phyloP scores from a whole-genome alignment of 2,329 filamentous ascomycete species.

The Monosporascus sp. region DNA sequence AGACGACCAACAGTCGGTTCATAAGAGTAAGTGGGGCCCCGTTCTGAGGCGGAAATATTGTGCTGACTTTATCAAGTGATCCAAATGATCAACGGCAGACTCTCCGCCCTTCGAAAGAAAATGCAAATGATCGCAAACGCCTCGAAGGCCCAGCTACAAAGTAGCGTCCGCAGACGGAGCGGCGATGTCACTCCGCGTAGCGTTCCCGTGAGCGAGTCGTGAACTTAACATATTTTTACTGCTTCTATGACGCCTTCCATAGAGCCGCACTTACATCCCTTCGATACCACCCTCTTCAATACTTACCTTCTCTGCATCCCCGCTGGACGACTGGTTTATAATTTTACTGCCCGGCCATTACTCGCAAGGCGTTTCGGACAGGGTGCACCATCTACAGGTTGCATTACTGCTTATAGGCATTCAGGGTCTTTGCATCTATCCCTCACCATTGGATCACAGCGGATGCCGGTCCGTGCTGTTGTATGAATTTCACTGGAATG shows the following conservation, averaged over 20 bases:
- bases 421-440: not conserved
- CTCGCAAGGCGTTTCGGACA: not conserved
- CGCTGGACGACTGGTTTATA: not conserved
- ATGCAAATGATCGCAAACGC: constrained; percentile 55
- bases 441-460: not conserved
- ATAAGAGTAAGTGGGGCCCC: constrained; percentile 57
- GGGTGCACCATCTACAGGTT: not conserved
- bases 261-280: constrained; percentile 25
- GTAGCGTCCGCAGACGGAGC: constrained; percentile 42
- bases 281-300: constrained; percentile 23
- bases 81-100: constrained; percentile 54
- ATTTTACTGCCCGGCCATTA: not conserved
- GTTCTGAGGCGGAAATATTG: not conserved
- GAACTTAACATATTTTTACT: constrained; percentile 15
- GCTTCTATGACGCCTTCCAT: constrained; percentile 29
- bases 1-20: constrained; percentile 67
- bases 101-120: constrained; percentile 54
- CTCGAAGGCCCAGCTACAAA: constrained; percentile 43
- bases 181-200: constrained; percentile 52
- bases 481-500: not conserved
- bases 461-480: not conserved
- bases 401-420: not conserved
- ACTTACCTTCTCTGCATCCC: not conserved
- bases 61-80: constrained; percentile 45
- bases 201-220: constrained; percentile 42